Percentiles rank a stretch among this genome's conserved stretches.
These are phyloP conservation scores for Chytriomyces sp. DNA, from an alignment of 192 early-diverging fungal genomes.

Conservation along the genomic window DNA sequence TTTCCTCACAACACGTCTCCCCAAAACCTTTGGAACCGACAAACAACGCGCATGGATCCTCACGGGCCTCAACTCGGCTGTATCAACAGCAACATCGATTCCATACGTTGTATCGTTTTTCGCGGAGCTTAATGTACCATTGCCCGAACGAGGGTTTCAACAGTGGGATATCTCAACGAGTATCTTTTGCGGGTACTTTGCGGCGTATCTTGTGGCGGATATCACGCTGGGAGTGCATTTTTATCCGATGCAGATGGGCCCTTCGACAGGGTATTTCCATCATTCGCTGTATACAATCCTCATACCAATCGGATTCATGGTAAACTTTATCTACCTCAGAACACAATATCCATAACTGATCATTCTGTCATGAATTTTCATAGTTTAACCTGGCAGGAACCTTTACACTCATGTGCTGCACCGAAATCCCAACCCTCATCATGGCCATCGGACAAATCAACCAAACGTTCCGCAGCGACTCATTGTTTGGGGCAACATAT, in stretches of 20 bases:
- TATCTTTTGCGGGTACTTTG: constrained; percentile 52
- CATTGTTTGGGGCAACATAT: constrained; percentile 56
- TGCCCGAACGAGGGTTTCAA: constrained; percentile 31
- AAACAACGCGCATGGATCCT: constrained; percentile 56
- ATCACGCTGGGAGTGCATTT: constrained; percentile 55
- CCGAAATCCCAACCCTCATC: constrained; percentile 63
- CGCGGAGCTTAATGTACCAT: neutral
- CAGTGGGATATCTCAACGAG: constrained; percentile 31
- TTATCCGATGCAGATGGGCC: constrained; percentile 57
- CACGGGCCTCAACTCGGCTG: constrained; percentile 45
- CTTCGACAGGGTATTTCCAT: constrained; percentile 65
- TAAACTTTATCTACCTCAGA: too few relatives aligned
- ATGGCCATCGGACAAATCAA: constrained; percentile 59
- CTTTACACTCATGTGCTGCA: constrained; percentile 47
- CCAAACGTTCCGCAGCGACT: constrained; percentile 51
- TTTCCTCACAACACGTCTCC: neutral
- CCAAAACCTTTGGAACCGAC: constrained; percentile 37
- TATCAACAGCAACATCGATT: constrained; percentile 36
- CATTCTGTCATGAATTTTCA: too few relatives aligned
- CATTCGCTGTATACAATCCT: constrained; percentile 54
- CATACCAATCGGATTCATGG: constrained; percentile 22
- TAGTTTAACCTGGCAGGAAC: constrained; percentile 54
- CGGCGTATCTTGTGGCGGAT: constrained; percentile 59
- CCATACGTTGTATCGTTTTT: constrained; percentile 34
- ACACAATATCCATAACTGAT: too few relatives aligned